These are phyloP conservation scores for Cystobasidiaceae sp. DNA, from an alignment of 1,284 basidiomycete genomes.

Conservation along the genomic window DNA sequence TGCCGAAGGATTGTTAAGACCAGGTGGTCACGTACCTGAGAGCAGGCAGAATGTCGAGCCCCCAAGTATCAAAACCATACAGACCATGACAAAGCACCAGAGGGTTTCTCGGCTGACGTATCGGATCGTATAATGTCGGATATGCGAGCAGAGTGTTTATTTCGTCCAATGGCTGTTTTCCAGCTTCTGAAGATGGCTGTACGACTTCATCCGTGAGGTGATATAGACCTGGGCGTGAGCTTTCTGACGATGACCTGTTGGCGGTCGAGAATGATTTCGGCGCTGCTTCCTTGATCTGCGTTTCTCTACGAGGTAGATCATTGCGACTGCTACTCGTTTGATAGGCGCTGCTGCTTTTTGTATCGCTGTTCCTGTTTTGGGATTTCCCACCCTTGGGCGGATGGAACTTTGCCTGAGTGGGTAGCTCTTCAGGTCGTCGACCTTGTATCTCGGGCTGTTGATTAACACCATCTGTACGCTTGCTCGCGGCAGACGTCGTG, in stretches of 20 bases:
- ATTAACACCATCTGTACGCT: too few relatives aligned
- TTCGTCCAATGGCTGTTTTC: too few relatives aligned
- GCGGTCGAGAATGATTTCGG: neutral
- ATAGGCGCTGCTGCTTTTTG: too few relatives aligned
- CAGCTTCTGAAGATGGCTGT: neutral
- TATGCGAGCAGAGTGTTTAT: conserved; percentile 39
- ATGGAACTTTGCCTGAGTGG: too few relatives aligned
- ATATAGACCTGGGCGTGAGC: neutral
- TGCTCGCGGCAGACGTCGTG: too few relatives aligned
- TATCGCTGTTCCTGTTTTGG: too few relatives aligned
- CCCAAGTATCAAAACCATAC: conserved; percentile 87
- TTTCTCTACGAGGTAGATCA: too few relatives aligned
- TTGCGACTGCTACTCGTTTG: too few relatives aligned
- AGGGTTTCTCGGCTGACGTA: conserved; percentile 75
- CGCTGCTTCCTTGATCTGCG: neutral
- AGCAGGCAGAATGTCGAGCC: conserved; percentile 59
- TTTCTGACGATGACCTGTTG: neutral
- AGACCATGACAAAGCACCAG: conserved; percentile 83
- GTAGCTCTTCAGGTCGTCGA: too few relatives aligned
- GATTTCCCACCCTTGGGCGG: too few relatives aligned
- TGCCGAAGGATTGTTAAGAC: neutral
- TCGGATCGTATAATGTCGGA: conserved; percentile 49
- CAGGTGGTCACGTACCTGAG: conserved; percentile 32
- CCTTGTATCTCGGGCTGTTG: too few relatives aligned
- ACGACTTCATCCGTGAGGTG: conserved; percentile 9